Evolutionary conservation across 164 flowering plant species (phyloP).

Genomic region (Taxillus chinensis): DNA sequence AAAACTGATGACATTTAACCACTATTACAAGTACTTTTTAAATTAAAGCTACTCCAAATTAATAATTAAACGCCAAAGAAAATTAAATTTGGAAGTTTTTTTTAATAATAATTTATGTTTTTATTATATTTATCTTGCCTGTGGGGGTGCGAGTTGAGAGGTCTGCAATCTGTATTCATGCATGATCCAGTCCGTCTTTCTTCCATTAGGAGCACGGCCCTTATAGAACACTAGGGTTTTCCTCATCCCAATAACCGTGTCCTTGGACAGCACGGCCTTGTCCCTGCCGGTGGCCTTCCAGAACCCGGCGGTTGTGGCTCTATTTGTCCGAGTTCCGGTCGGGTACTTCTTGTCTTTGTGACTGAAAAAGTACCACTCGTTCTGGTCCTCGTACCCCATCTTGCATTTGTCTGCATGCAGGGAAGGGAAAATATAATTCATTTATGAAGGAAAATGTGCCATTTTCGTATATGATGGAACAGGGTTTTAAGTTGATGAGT

Average conservation of each 20-base stretch:
- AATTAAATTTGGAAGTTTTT: too few species aligned
- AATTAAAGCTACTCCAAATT: too few species aligned
- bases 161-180: conserved; percentile 71
- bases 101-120: too few species aligned
- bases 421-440: too few species aligned
- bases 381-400: conserved; percentile 52
- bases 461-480: too few species aligned
- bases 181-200: conserved; percentile 78
- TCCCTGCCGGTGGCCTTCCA: conserved; percentile 90
- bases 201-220: conserved; percentile 77
- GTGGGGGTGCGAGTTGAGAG: conserved; percentile 46
- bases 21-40: too few species aligned
- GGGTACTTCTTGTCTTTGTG: conserved; percentile 82
- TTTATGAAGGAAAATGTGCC: too few species aligned
- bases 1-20: too few species aligned
- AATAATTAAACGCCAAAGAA: too few species aligned
- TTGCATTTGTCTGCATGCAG: conserved; percentile 44
- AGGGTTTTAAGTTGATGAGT: too few species aligned
- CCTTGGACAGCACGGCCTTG: conserved; percentile 56
- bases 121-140: conserved; percentile 36
- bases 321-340: conserved; percentile 63
- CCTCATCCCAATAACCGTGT: conserved; percentile 62
- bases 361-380: conserved; percentile 80
- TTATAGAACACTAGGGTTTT: conserved; percentile 74
- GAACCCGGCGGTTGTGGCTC: conserved; percentile 74